Percentiles rank a stretch among this genome's conserved stretches.
phyloP scores from a whole-genome alignment of 257 asterid species.

The Przewalskia tangutica region DNA sequence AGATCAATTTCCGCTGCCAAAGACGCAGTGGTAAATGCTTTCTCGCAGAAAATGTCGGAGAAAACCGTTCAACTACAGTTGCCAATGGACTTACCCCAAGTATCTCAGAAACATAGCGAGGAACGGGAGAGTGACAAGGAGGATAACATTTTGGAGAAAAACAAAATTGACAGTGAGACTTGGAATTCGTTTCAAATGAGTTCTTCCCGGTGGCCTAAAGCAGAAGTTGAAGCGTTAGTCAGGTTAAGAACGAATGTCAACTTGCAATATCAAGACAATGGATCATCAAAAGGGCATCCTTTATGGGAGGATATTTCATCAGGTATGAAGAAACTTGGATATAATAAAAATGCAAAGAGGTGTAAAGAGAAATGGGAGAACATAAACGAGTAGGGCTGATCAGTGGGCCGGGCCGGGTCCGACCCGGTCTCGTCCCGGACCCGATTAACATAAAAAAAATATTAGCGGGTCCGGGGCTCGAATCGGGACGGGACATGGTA shows the following conservation, averaged over 20 bases:
- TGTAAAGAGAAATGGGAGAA: slow-evolving; percentile 92
- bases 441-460: too few relatives aligned
- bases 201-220: slow-evolving; percentile 76
- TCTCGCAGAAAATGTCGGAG: slow-evolving; percentile 44
- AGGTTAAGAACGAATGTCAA: slow-evolving; percentile 50
- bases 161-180: slow-evolving; percentile 23
- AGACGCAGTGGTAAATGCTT: slow-evolving; percentile 58
- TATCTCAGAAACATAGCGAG: slow-evolving; percentile 17
- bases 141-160: slow-evolving; percentile 21
- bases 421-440: too few relatives aligned
- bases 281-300: slow-evolving; percentile 49
- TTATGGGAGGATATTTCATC: slow-evolving; percentile 68
- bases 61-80: slow-evolving; percentile 25
- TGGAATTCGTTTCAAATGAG: slow-evolving; percentile 19
- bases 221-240: slow-evolving; percentile 65
- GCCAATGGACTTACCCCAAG: slow-evolving; percentile 25
- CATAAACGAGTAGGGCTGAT: slow-evolving; percentile 73
- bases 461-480: too few relatives aligned
- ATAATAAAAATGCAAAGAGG: slow-evolving; percentile 57
- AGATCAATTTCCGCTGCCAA: slow-evolving; percentile 46
- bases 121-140: slow-evolving; percentile 9
- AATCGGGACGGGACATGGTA: too few relatives aligned
- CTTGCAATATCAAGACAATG: slow-evolving; percentile 43
- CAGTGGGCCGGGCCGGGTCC: too few relatives aligned
- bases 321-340: slow-evolving; percentile 62